Evolutionary conservation across 2,329 filamentous ascomycete genomes (phyloP).

Genomic region (Paecilomyces variotii): DNA sequence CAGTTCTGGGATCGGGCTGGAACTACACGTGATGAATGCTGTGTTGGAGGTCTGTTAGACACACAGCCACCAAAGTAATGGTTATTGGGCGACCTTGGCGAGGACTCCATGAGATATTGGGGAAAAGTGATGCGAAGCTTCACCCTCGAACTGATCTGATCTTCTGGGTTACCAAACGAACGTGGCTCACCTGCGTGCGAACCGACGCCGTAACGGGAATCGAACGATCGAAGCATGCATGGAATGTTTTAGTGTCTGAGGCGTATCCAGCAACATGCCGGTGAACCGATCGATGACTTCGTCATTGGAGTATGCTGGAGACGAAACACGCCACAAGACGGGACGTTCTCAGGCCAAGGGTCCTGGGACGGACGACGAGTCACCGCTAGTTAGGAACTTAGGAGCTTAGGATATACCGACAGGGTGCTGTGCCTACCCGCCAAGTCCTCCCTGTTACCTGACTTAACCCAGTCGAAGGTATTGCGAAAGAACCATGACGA

Average conservation of each 20-base stretch:
- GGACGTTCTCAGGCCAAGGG: background rate
- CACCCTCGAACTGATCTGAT: background rate
- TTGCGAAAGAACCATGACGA: background rate
- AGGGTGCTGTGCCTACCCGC: background rate
- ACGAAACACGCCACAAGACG: background rate
- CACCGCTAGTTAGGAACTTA: background rate
- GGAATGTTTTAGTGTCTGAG: background rate
- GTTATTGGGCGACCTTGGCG: background rate
- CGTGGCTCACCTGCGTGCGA: background rate
- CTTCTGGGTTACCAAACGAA: background rate
- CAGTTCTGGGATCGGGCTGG: background rate
- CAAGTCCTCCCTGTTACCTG: background rate
- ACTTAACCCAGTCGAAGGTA: background rate
- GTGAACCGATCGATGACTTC: background rate
- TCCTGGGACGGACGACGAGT: background rate
- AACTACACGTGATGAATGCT: background rate
- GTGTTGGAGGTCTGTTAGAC: background rate
- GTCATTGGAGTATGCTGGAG: background rate
- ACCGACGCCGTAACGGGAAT: background rate
- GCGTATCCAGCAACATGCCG: background rate
- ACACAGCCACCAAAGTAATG: background rate
- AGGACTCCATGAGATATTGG: background rate
- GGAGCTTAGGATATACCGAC: background rate
- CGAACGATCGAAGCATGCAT: background rate
- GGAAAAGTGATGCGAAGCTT: background rate